Evolutionary conservation across 495 filamentous ascomycete species (phyloP).

Genomic region (Neurospora sp.): DNA sequence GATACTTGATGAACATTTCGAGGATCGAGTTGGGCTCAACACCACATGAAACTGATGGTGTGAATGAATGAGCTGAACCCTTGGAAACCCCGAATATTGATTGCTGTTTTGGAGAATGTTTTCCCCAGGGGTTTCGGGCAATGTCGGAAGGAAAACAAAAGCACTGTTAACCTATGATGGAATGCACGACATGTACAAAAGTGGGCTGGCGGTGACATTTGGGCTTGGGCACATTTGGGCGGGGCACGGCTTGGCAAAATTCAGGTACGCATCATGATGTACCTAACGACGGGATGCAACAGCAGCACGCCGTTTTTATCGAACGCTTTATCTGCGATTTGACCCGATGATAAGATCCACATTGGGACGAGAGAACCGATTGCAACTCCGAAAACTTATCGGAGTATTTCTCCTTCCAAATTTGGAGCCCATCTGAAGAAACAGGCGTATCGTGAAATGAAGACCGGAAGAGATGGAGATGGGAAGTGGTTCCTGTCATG

Average conservation of each 20-base stretch:
- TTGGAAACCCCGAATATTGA: background rate
- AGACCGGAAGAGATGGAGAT: background rate
- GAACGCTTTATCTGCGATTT: background rate
- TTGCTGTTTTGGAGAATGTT: background rate
- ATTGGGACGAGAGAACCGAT: background rate
- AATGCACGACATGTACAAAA: constrained; percentile 5
- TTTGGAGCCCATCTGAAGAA: background rate
- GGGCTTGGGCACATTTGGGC: background rate
- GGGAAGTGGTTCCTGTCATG: background rate
- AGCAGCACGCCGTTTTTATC: background rate
- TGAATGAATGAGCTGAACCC: background rate
- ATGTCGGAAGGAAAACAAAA: constrained; percentile 13
- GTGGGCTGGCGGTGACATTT: constrained; percentile 3
- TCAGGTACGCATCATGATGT: background rate
- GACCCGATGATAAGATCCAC: background rate
- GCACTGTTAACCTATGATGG: constrained; percentile 14
- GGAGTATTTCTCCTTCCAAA: background rate
- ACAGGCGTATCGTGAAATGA: background rate
- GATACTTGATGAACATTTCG: background rate
- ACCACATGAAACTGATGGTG: background rate
- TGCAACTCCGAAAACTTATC: background rate
- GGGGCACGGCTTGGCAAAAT: background rate
- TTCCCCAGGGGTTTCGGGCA: constrained; percentile 14
- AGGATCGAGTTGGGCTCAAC: background rate
- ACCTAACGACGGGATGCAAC: background rate